Percentiles rank a stretch among this genome's conserved stretches.
phyloP scores from a whole-genome alignment of 1,139 yeast species.

The Protomyces macrosporus region DNA sequence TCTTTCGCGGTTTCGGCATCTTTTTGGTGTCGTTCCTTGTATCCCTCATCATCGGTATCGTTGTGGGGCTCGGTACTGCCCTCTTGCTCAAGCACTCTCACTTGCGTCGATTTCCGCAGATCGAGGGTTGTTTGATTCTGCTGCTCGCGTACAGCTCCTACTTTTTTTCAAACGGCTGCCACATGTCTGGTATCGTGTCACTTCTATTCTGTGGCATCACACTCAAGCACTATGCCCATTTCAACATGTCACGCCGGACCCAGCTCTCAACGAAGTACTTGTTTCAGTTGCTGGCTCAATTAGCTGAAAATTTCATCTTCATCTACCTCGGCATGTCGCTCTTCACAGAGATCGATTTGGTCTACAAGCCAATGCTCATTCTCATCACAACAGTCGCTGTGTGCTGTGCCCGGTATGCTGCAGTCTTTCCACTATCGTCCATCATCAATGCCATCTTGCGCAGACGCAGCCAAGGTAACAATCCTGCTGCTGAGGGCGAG shows the following conservation, averaged over 20 bases:
- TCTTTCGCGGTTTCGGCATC: constrained; percentile 90
- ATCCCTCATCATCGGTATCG: constrained; percentile 83
- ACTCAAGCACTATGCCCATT: constrained; percentile 92
- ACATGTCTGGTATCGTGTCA: constrained; percentile 98
- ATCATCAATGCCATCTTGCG: constrained; percentile 74
- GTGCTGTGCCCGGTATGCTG: constrained; percentile 94
- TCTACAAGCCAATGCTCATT: constrained; percentile 86
- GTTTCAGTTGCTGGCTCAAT: constrained; percentile 86
- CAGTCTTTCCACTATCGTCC: constrained; percentile 89
- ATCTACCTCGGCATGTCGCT: constrained; percentile 89
- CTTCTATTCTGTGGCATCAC: constrained; percentile 94
- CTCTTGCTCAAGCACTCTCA: constrained; percentile 85
- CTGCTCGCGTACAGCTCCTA: constrained; percentile 92
- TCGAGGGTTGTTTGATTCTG: constrained; percentile 87
- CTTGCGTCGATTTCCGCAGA: constrained; percentile 87
- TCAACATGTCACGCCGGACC: constrained; percentile 93
- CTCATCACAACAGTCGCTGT: constrained; percentile 81
- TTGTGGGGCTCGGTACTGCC: constrained; percentile 84
- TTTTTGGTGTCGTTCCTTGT: constrained; percentile 91
- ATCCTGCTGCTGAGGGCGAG: constrained; percentile 43
- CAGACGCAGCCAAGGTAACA: constrained; percentile 43
- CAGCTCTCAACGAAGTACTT: constrained; percentile 94
- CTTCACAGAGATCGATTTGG: constrained; percentile 92
- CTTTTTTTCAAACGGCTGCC: constrained; percentile 97
- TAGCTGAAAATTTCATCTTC: constrained; percentile 94